phyloP scores from a whole-genome alignment of 2,329 filamentous ascomycete species.

The Verticillium tricorpus region DNA sequence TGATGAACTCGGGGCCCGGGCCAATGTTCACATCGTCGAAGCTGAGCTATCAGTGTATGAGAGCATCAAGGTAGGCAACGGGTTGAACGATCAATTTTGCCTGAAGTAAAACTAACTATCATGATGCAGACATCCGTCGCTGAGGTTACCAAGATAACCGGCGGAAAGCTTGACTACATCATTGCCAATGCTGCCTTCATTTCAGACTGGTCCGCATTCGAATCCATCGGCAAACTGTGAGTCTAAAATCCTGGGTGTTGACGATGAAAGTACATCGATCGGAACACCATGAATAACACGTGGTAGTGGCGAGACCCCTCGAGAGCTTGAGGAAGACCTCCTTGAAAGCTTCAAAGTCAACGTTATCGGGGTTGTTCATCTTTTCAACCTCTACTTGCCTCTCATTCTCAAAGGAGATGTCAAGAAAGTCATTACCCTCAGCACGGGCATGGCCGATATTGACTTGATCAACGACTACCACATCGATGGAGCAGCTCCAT shows the following conservation, averaged over 20 bases:
- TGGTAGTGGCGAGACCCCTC: not conserved
- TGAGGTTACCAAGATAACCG: constrained; percentile 27
- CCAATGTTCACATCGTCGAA: constrained; percentile 33
- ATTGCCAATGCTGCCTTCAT: constrained; percentile 44
- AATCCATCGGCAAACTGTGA: constrained; percentile 31
- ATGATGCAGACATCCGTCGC: constrained; percentile 25
- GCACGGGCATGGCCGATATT: constrained; percentile 41
- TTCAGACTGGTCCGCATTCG: constrained; percentile 15
- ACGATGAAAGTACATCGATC: too few species aligned
- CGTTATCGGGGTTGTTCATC: constrained; percentile 45
- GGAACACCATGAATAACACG: too few species aligned
- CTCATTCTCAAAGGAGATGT: constrained; percentile 41
- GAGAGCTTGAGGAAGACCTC: constrained; percentile 1
- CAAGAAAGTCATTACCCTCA: constrained; percentile 53
- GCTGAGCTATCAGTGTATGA: constrained; percentile 38
- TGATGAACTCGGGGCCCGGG: constrained; percentile 27
- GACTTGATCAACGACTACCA: constrained; percentile 33
- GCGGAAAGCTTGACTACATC: constrained; percentile 41
- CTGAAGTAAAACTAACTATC: too few species aligned
- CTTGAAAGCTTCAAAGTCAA: constrained; percentile 37
- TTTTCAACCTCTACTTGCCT: constrained; percentile 49
- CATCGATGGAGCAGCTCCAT: constrained; percentile 30
- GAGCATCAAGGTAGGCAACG: constrained; percentile 20
- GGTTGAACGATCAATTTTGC: too few species aligned
- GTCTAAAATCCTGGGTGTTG: constrained; percentile 8